phyloP scores from a whole-genome alignment of 768 basidiomycete genomes.

The Goffeauzyma gilvescens region DNA sequence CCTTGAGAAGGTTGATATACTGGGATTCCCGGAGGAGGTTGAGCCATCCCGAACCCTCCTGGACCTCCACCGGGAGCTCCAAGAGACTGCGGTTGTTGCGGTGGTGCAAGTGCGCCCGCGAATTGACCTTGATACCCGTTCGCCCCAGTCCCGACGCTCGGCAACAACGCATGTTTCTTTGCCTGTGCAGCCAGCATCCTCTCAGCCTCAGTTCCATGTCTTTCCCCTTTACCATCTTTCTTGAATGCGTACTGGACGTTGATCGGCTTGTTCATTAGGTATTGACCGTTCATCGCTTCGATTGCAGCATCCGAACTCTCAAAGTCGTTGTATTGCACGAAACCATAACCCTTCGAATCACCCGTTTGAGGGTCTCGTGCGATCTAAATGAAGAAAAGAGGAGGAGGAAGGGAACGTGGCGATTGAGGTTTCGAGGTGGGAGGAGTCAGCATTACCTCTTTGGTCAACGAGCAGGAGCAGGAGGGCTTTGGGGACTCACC shows the following conservation, averaged over 20 bases:
- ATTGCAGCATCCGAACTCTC: slow-evolving; percentile 90
- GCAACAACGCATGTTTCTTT: slow-evolving; percentile 31
- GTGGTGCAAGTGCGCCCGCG: slow-evolving; percentile 48
- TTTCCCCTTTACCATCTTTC: slow-evolving; percentile 95
- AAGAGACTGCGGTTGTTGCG: slow-evolving; percentile 11
- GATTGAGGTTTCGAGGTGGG: neutral
- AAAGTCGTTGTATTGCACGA: slow-evolving; percentile 92
- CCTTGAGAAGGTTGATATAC: slow-evolving; percentile 22
- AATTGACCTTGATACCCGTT: slow-evolving; percentile 60
- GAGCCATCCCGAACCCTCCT: slow-evolving; percentile 10
- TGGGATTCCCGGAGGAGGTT: slow-evolving; percentile 28
- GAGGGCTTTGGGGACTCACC: slow-evolving; percentile 14
- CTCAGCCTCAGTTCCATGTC: slow-evolving; percentile 93
- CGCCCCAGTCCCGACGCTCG: slow-evolving; percentile 7
- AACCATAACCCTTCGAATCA: slow-evolving; percentile 88
- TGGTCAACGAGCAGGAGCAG: neutral
- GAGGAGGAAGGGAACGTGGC: neutral
- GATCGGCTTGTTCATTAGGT: slow-evolving; percentile 95
- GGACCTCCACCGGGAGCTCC: slow-evolving; percentile 11
- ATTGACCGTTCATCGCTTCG: slow-evolving; percentile 92
- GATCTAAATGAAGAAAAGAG: slow-evolving; percentile 41
- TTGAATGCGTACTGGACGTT: slow-evolving; percentile 97
- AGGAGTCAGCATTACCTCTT: neutral
- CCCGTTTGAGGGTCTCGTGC: slow-evolving; percentile 71
- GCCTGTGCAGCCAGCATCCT: slow-evolving; percentile 87